Evolutionary conservation across 2,329 filamentous ascomycete species (phyloP), one percentile per base, ranked within the genome.

Genomic region (Penicillium concentricum): DNA sequence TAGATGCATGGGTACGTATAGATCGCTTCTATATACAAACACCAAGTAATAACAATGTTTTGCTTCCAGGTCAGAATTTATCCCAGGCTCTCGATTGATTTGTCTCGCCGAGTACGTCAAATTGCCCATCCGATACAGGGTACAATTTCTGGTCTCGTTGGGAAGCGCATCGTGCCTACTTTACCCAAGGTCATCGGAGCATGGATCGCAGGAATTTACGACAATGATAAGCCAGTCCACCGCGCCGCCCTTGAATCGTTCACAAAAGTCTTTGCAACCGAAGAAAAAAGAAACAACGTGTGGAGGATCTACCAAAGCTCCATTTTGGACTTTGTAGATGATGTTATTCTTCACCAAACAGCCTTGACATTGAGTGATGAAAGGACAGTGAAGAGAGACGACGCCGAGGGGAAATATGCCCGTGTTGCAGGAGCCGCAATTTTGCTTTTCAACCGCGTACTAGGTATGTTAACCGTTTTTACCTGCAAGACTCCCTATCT

Each of bases 191-290:
- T 95, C 35, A 87, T 95, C 44, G 92, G 89, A 10, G 83, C 91
- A n/a, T 99, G 95, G 94, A 82, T 97, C 13, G 89, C 90, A 8
- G 94, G 93, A 1, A 84, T 89, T 2, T 96, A 92, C 70, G 94
- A 99, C 72, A 88, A 85, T 63, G 93, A 99, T 69, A 86, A 87
- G 54, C 82, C 82, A 18, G 91, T 92, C 15, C 82, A 89, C 8
- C 85, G 87, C 56, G 86, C 90, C n/a, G 92, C 92, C 2, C 82
- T 84, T 57, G 87, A 93, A 44, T 89, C 92, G 0, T 79, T 97
- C 18, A 82, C 84, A 0, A 83, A 83, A 2, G 90, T 96, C 39
- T 88, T 97, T 54, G 83, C 84, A 20, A 91, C 88, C 0, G 84
- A 89, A 18, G 91, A 95, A 54, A 99, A 97, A 75, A 78, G 88